Evolutionary conservation across 148 eudicot species (phyloP).

Genomic region (Camellia lanceoleosa): DNA sequence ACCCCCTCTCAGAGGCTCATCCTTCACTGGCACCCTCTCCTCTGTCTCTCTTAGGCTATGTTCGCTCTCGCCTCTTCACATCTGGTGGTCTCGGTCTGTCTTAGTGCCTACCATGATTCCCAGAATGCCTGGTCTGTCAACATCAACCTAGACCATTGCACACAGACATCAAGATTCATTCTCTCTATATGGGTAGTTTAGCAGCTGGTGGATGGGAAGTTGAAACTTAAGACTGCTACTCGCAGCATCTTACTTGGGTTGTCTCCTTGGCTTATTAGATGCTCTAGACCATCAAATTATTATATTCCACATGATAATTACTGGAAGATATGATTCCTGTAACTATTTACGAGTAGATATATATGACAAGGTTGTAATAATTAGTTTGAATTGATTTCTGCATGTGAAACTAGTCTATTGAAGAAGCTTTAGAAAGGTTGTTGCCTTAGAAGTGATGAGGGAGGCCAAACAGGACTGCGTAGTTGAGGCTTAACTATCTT

Average conservation of each 20-base stretch:
- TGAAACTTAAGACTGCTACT: not conserved
- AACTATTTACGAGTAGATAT: not conserved
- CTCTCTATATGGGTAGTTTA: not conserved
- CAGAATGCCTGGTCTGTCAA: too few relatives aligned
- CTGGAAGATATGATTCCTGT: not conserved
- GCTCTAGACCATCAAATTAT: not conserved
- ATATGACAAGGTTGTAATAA: not conserved
- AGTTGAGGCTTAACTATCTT: not conserved
- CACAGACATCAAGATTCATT: not conserved
- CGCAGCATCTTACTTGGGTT: not conserved
- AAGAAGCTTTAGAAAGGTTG: conserved; percentile 5
- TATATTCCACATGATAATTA: conserved; percentile 1
- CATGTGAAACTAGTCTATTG: not conserved
- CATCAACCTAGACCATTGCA: too few relatives aligned
- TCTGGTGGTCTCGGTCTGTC: too few relatives aligned
- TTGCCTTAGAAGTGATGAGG: not conserved
- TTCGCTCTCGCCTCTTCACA: too few relatives aligned
- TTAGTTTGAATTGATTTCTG: conserved; percentile 2
- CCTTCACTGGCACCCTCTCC: too few relatives aligned
- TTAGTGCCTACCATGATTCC: too few relatives aligned
- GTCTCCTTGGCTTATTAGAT: not conserved
- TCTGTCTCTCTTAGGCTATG: too few relatives aligned
- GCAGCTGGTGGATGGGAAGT: not conserved
- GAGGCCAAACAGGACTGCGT: not conserved
- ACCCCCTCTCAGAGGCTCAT: too few relatives aligned